phyloP scores from a whole-genome alignment of 768 basidiomycete species.

The Lactarius hengduanensis region DNA sequence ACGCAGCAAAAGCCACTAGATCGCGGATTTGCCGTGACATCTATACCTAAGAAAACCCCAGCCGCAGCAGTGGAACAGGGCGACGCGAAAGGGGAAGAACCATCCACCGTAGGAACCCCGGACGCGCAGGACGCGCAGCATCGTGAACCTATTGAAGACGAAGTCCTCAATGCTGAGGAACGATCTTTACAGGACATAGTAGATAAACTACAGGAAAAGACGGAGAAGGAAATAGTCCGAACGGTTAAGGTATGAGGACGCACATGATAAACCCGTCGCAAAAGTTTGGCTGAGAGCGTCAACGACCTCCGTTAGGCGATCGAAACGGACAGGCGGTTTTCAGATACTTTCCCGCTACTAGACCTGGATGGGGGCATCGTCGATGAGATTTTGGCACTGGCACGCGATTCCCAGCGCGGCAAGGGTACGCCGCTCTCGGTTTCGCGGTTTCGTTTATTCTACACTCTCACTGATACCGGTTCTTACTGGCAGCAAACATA shows the following conservation, averaged over 20 bases:
- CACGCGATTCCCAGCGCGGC: constrained; percentile 42
- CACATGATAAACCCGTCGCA: background rate
- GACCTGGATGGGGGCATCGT: constrained; percentile 60
- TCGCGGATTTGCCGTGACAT: constrained; percentile 80
- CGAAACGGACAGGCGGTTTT: constrained; percentile 75
- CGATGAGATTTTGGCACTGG: constrained; percentile 51
- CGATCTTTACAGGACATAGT: constrained; percentile 66
- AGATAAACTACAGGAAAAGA: constrained; percentile 83
- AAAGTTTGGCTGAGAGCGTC: background rate
- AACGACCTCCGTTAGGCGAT: constrained; percentile 53
- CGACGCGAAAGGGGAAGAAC: constrained; percentile 18
- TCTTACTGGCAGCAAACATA: constrained; percentile 43
- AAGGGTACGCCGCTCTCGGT: constrained; percentile 2
- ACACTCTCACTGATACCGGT: background rate
- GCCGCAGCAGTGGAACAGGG: constrained; percentile 27
- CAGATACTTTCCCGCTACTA: constrained; percentile 59
- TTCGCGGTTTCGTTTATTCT: background rate
- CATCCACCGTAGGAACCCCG: background rate
- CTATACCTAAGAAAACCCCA: constrained; percentile 71
- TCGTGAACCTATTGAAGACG: constrained; percentile 9
- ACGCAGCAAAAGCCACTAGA: constrained; percentile 69
- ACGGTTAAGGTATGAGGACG: constrained; percentile 58
- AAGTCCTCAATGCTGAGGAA: constrained; percentile 45
- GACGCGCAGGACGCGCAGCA: constrained; percentile 1
- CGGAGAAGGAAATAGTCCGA: constrained; percentile 78